Percentiles rank a stretch among this genome's conserved stretches.
These are phyloP conservation scores for Xylaria acuta DNA, from an alignment of 495 filamentous ascomycete species.

Conservation along the genomic window DNA sequence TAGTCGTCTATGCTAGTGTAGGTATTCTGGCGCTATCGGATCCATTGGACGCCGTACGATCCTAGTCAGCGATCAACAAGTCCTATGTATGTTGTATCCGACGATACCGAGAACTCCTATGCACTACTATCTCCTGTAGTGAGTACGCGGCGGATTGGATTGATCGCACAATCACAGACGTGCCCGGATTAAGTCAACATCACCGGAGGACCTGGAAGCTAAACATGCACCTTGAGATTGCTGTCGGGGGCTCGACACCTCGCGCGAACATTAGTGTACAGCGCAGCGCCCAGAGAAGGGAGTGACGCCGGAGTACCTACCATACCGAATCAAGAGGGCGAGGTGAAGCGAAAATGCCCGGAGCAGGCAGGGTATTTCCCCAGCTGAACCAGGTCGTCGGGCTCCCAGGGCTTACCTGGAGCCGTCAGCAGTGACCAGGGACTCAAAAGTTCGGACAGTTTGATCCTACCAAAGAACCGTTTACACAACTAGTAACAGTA, in stretches of 20 bases:
- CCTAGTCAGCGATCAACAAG: neutral
- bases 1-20: neutral
- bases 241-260: neutral
- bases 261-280: neutral
- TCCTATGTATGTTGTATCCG: neutral
- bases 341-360: conserved; percentile 4
- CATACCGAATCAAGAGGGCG: conserved; percentile 20
- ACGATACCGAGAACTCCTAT: conserved; percentile 12
- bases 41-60: neutral
- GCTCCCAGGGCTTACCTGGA: conserved; percentile 7
- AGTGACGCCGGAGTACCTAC: neutral
- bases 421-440: conserved; percentile 13
- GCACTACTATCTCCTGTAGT: no score
- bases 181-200: neutral
- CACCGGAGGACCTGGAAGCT: conserved; percentile 4
- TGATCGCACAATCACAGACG: neutral
- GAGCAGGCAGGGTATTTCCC: conserved; percentile 6
- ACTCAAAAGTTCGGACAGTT: neutral
- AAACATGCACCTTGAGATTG: conserved; percentile 24
- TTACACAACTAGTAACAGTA: neutral
- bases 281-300: neutral
- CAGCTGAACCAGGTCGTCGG: conserved; percentile 27
- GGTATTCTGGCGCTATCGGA: neutral
- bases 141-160: neutral
- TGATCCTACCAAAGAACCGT: neutral